Conservation (phyloP, 495 filamentous ascomycete species). For the Talaromyces adpressus region DNA sequence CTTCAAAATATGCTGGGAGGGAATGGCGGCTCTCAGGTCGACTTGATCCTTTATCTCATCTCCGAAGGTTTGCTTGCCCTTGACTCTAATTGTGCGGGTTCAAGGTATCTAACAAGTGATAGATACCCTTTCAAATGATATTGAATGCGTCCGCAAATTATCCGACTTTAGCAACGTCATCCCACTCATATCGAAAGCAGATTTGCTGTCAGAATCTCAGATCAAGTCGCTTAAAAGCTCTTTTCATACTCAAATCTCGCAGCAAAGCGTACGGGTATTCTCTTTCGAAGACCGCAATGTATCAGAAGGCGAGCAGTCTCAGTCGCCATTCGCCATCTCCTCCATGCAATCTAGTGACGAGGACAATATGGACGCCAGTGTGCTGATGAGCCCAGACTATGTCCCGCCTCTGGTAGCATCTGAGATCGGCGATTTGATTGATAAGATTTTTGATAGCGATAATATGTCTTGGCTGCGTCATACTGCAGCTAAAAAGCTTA, state of each 20-base stretch:
- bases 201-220: conserved; percentile 56
- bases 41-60: conserved; percentile 80
- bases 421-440: conserved; percentile 65
- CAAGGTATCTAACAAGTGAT: conserved; percentile 15
- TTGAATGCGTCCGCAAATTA: conserved; percentile 70
- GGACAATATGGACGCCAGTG: conserved; percentile 90
- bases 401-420: conserved; percentile 74
- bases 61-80: conserved; percentile 45
- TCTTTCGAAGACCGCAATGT: conserved; percentile 45
- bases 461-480: conserved; percentile 84
- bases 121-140: conserved; percentile 68
- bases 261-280: conserved; percentile 59
- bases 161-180: conserved; percentile 80
- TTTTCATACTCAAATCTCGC: conserved; percentile 47
- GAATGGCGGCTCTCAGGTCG: conserved; percentile 80
- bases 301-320: conserved; percentile 21
- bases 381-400: conserved; percentile 92
- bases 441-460: conserved; percentile 69
- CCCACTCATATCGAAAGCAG: conserved; percentile 73
- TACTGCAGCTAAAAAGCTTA: conserved; percentile 76
- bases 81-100: not conserved
- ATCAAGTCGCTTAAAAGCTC: conserved; percentile 51
- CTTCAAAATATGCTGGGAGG: conserved; percentile 76
- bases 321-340: conserved; percentile 70
- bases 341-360: conserved; percentile 68